Evolutionary conservation across 495 filamentous ascomycete genomes (phyloP).

Genomic region (Penicillium steckii): DNA sequence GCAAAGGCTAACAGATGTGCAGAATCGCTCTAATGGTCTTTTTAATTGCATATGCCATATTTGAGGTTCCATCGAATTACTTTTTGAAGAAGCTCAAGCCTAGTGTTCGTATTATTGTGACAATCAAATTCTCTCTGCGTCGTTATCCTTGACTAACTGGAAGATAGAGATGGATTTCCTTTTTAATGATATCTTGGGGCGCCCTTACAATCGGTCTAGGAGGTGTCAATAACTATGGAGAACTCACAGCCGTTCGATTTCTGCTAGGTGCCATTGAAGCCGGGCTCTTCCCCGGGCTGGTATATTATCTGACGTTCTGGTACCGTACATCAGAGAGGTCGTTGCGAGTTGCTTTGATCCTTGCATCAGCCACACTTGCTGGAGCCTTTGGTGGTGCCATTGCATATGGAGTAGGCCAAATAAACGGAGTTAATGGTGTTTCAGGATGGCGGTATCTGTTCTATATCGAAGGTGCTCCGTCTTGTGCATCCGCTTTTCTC

Average conservation of each 20-base stretch:
- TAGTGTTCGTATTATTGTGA: conserved; percentile 38
- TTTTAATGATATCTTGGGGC: conserved; percentile 69
- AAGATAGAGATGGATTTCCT: conserved; percentile 57
- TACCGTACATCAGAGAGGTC: conserved; percentile 59
- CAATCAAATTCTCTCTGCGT: background rate
- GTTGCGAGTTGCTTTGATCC: conserved; percentile 59
- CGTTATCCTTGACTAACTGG: background rate
- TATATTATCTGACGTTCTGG: conserved; percentile 68
- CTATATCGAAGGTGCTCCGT: conserved; percentile 63
- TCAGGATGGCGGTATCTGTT: conserved; percentile 70
- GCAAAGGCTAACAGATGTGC: conserved; percentile 10
- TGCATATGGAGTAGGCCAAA: conserved; percentile 60
- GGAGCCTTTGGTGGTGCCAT: conserved; percentile 68
- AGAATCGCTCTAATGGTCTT: conserved; percentile 71
- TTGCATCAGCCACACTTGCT: conserved; percentile 62
- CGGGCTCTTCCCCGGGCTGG: conserved; percentile 62
- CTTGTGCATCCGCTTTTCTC: conserved; percentile 49
- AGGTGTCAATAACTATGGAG: conserved; percentile 45
- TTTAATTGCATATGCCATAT: conserved; percentile 64
- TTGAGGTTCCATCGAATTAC: conserved; percentile 71
- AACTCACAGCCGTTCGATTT: conserved; percentile 58
- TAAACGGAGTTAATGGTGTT: conserved; percentile 55
- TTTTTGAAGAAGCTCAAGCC: conserved; percentile 66
- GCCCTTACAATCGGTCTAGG: conserved; percentile 63
- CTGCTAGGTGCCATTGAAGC: conserved; percentile 53